These are phyloP conservation scores for Scalesia atractyloides DNA, from an alignment of 129 eudicot species.

Conservation along the genomic window DNA sequence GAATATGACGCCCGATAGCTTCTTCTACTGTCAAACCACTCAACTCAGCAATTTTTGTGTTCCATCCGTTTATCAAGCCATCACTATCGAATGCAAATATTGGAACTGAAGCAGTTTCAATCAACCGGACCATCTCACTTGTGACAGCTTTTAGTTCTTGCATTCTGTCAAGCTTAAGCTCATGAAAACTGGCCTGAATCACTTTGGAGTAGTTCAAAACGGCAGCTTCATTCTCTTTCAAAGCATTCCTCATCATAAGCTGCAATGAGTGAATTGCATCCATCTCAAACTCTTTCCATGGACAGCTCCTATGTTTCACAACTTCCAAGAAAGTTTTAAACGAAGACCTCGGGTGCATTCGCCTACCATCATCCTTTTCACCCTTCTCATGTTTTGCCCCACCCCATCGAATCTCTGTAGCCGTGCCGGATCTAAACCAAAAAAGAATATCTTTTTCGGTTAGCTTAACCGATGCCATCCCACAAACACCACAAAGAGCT, in stretches of 20 bases:
- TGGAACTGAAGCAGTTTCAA: constrained; percentile 92
- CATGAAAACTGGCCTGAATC: constrained; percentile 61
- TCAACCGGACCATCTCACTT: constrained; percentile 87
- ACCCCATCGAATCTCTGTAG: constrained; percentile 81
- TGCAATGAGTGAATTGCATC: constrained; percentile 94
- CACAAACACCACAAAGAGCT: constrained; percentile 77
- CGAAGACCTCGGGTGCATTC: constrained; percentile 93
- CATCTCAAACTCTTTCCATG: constrained; percentile 95
- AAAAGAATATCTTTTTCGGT: constrained; percentile 72
- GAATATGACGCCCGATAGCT: constrained; percentile 68
- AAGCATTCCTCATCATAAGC: constrained; percentile 75
- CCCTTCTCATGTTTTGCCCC: constrained; percentile 86
- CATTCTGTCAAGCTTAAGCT: constrained; percentile 63
- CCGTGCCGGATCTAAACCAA: constrained; percentile 89
- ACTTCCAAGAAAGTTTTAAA: constrained; percentile 92
- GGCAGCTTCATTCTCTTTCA: constrained; percentile 42
- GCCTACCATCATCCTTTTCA: constrained; percentile 73
- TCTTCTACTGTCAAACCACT: constrained; percentile 74
- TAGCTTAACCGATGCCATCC: constrained; percentile 81
- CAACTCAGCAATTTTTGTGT: constrained; percentile 73
- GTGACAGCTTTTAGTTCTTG: constrained; percentile 81
- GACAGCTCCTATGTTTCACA: constrained; percentile 72
- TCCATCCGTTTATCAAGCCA: constrained; percentile 84
- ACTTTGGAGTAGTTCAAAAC: constrained; percentile 33
- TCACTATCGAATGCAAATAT: constrained; percentile 80